Evolutionary conservation across 495 filamentous ascomycete genomes (phyloP), one percentile per base, ranked within the genome.

Genomic region (Xylaria curta): DNA sequence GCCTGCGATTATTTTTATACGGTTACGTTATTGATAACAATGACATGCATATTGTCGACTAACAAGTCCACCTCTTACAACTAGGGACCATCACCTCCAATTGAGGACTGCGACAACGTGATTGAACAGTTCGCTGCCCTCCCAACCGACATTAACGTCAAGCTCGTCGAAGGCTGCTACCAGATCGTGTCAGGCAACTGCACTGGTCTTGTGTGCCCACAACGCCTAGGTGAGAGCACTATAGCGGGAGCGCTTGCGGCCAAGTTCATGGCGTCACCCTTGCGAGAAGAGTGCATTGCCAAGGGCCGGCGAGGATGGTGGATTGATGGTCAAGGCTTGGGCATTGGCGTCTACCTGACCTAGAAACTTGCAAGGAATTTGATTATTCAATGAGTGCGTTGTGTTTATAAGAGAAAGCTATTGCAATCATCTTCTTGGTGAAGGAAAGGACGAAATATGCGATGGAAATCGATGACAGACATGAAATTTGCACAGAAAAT

Each of bases 231-330:
- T 21, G 67, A 68, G 38, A 74, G 70, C 21, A 75, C 68, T 53
- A 76, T 79, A 53, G 33, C 77, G 19, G 75, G 75, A 53, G 28
- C 72, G 0, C n/a, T 69, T 24, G 75, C 77, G 8, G 74, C 77
- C 36, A 72, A 77, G 63, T 75, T 72, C 69, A 76, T 79, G 71
- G 58, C 53, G 24, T 66, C 74, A 19, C 72, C 72, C 19, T n/a
- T 79, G 46, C 73, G 72, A 59, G 56, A 72, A 1, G 72, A 76
- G 68, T 79, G 77, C 66, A 79, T 79, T 47, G 68, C 75, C 56
- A 74, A 79, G 6, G 77, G 77, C 0, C 68, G 68, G 28, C 75
- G 77, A 66, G 77, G 77, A 66, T 79, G 77, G 77, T 79, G 76
- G 61, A 40, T 72, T 12, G 75, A 79, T 21, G 67, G 77, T 13